These are phyloP conservation scores for Irpex sp. DNA, from an alignment of 1,284 basidiomycete genomes.

Conservation along the genomic window DNA sequence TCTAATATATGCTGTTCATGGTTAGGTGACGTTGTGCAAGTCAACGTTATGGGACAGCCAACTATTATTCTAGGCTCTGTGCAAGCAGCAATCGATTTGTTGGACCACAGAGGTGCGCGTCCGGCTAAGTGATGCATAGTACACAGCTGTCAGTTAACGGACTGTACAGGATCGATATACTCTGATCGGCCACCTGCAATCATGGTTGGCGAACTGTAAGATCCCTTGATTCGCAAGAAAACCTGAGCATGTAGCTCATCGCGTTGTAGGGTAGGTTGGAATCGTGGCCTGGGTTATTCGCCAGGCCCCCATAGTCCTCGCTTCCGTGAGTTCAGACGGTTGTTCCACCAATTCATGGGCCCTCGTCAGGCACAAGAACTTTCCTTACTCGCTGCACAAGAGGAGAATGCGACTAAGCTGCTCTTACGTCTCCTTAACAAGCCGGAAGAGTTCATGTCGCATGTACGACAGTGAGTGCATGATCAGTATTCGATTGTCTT, in stretches of 20 bases:
- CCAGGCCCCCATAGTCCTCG: constrained; percentile 32
- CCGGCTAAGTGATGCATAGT: neutral
- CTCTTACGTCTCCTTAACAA: constrained; percentile 29
- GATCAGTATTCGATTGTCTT: neutral
- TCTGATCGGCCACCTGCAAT: constrained; percentile 36
- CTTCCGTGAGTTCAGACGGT: constrained; percentile 36
- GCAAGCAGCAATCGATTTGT: constrained; percentile 27
- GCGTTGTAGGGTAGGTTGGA: constrained; percentile 36
- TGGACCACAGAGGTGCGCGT: constrained; percentile 26
- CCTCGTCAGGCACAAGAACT: constrained; percentile 27
- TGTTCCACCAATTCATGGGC: constrained; percentile 38
- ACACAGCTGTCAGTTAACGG: constrained; percentile 13
- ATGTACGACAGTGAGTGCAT: constrained; percentile 7
- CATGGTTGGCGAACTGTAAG: constrained; percentile 42
- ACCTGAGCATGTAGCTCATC: neutral
- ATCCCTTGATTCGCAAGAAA: neutral
- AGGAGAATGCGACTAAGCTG: constrained; percentile 27
- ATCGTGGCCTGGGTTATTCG: constrained; percentile 37
- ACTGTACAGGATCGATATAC: constrained; percentile 30
- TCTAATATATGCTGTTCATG: neutral
- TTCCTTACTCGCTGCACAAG: constrained; percentile 25
- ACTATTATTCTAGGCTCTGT: constrained; percentile 29
- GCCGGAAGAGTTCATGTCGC: constrained; percentile 24
- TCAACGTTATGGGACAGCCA: constrained; percentile 28
- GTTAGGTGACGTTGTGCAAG: constrained; percentile 27